These are phyloP conservation scores for Debaryomycetaceae sp. DNA, from an alignment of 1,139 yeast genomes.

Conservation along the genomic window DNA sequence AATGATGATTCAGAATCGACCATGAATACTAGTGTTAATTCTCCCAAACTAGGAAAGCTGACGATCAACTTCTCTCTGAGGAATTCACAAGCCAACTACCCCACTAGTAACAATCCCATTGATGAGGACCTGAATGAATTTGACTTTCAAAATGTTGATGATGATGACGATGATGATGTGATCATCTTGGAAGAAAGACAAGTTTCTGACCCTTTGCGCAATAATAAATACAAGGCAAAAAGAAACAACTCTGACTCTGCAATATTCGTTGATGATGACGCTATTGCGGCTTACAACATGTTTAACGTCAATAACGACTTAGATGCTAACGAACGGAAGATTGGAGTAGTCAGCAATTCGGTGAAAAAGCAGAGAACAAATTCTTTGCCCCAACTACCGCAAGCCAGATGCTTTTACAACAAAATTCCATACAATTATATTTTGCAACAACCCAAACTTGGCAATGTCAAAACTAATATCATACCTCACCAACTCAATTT, in stretches of 20 bases:
- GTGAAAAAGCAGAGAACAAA: slow-evolving; percentile 60
- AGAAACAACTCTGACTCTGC: slow-evolving; percentile 41
- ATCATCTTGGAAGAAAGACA: slow-evolving; percentile 35
- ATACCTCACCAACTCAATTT: slow-evolving; percentile 38
- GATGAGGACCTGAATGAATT: slow-evolving; percentile 15
- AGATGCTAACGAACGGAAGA: slow-evolving; percentile 11
- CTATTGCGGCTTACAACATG: slow-evolving; percentile 44
- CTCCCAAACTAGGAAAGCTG: slow-evolving; percentile 1
- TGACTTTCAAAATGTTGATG: slow-evolving; percentile 14
- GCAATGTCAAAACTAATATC: slow-evolving; percentile 41
- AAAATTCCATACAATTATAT: slow-evolving; percentile 38
- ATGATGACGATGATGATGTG: slow-evolving; percentile 31
- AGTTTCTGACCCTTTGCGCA: slow-evolving; percentile 6
- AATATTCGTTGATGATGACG: slow-evolving; percentile 36
- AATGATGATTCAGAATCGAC: slow-evolving; percentile 6
- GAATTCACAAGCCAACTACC: slow-evolving; percentile 1
- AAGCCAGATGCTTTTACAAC: slow-evolving; percentile 43
- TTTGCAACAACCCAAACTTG: slow-evolving; percentile 39
- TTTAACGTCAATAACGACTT: slow-evolving; percentile 33
- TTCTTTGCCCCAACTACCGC: slow-evolving; percentile 70
- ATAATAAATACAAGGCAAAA: slow-evolving; percentile 18
- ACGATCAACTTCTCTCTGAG: slow-evolving; percentile 1
- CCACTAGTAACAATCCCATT: slow-evolving; percentile 8
- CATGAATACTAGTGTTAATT: slow-evolving; percentile 7
- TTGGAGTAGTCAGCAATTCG: slow-evolving; percentile 4